Conservation (phyloP, 768 basidiomycete species). For the Rhodocollybia butyracea region DNA sequence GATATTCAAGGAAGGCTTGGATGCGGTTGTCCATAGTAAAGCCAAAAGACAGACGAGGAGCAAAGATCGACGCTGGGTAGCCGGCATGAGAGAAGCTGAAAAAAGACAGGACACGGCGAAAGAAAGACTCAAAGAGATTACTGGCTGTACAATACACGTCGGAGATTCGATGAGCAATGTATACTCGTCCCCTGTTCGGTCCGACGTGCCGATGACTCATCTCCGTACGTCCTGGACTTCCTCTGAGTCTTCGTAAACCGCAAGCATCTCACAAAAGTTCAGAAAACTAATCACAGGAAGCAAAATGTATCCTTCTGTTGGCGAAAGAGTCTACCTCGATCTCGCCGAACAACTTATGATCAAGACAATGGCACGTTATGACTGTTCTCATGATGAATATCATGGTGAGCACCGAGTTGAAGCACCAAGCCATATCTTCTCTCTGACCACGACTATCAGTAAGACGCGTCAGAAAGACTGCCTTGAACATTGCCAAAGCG, state of each 20-base stretch:
- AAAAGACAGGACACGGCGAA: no score
- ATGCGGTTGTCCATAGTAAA: slow-evolving; percentile 7
- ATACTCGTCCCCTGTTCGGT: no score
- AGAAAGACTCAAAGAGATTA: no score
- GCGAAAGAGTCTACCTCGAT: slow-evolving; percentile 49
- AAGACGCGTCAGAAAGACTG: slow-evolving; percentile 76
- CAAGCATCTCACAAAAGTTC: no score
- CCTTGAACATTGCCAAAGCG: slow-evolving; percentile 60
- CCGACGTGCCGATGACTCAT: no score
- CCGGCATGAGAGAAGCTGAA: slow-evolving; percentile 16
- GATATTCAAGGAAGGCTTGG: not conserved
- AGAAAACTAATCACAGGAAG: not conserved
- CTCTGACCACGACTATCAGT: slow-evolving; percentile 39
- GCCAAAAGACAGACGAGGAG: slow-evolving; percentile 44
- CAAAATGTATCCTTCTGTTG: slow-evolving; percentile 47
- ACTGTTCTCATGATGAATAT: slow-evolving; percentile 76
- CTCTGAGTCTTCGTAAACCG: no score
- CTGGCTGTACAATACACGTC: no score
- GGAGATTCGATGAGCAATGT: no score
- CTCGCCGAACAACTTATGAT: slow-evolving; percentile 69
- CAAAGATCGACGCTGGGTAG: slow-evolving; percentile 10
- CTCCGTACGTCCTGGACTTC: no score
- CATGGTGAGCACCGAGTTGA: slow-evolving; percentile 52
- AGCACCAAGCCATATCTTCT: not conserved
- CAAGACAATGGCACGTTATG: slow-evolving; percentile 72